Evolutionary conservation across 345 rosid species (phyloP).

Genomic region (Euphorbia pulcherrima): DNA sequence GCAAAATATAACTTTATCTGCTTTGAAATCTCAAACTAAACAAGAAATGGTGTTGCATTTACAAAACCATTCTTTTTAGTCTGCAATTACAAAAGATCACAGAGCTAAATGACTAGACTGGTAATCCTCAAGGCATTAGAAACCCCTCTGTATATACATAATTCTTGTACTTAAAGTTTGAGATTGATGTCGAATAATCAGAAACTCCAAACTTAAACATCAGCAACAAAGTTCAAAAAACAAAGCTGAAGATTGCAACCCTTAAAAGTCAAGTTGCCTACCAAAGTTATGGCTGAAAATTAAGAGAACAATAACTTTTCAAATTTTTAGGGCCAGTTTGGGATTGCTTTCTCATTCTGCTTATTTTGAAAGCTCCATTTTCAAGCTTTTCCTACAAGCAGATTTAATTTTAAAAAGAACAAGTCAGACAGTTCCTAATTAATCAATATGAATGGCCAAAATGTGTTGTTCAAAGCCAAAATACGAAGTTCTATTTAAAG

Average conservation of each 20-base stretch:
- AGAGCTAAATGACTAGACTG: not conserved
- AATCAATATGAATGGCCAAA: too few relatives aligned
- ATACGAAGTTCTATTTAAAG: too few relatives aligned
- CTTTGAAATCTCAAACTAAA: not conserved
- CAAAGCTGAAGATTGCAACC: not conserved
- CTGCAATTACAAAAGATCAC: not conserved
- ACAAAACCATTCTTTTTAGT: not conserved
- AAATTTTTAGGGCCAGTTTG: too few relatives aligned
- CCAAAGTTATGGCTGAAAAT: too few relatives aligned
- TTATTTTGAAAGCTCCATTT: too few relatives aligned
- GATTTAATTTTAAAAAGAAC: too few relatives aligned
- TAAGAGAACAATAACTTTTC: too few relatives aligned
- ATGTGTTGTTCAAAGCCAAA: too few relatives aligned
- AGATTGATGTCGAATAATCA: not conserved
- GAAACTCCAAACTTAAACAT: not conserved
- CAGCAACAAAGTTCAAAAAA: not conserved
- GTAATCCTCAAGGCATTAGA: not conserved
- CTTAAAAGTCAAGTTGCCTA: not conserved
- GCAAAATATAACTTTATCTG: not conserved
- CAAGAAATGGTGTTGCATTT: not conserved
- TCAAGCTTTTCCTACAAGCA: too few relatives aligned
- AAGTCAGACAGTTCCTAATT: too few relatives aligned
- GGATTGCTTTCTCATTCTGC: too few relatives aligned
- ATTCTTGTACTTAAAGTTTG: not conserved
- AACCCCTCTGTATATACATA: not conserved